Base-by-base conservation (phyloP, 495 filamentous ascomycete species). In the Xylaria cubensis region DNA sequence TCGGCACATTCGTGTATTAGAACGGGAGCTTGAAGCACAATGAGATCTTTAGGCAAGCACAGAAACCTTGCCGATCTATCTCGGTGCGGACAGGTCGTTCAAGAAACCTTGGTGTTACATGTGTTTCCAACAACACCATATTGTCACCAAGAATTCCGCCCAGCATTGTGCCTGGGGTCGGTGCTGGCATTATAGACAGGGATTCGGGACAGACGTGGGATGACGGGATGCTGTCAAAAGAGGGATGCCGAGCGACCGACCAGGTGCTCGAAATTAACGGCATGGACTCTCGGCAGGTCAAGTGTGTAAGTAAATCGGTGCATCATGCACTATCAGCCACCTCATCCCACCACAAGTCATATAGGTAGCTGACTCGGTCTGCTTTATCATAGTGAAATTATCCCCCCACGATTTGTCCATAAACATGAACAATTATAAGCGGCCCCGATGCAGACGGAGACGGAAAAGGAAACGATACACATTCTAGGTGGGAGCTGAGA, bases 391-490 rank as follows among this genome's bases (percentile, higher is more conserved):
- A 19, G 69, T 51, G 36, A 48, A 55, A 32, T 29, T 24, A 34
- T 4, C 41, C 26, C 69, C 68, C 69, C 46, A 64, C 42, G 59
- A 64, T 41, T 64, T 70, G 69, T 19, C 34, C 59, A 67, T 67
- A 55, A 39, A 56, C 46, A 67, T 53, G 34, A 21, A 67, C n/a
- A 56, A 24, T n/a, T 12, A 42, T 50, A 36, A 44, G 65, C 65
- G 36, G 65, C 48, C 48, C 48, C 59, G 41, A 71, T 64, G 59
- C 59, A 71, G 48, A 53, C 26, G 17, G 48, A 32, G 56, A 71
- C 42, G 32, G 24, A 64, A 71, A 55, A 64, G 59, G 69, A 17
- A 71, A 71, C 34, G 59, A 71, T 71, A 42, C 59, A 64, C 69
- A n/a, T 53, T 53, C n/a, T 42, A 26, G 32, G n/a, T 64, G 7